phyloP scores from a whole-genome alignment of 805 yeast genomes.

The Candida mattraensis region DNA sequence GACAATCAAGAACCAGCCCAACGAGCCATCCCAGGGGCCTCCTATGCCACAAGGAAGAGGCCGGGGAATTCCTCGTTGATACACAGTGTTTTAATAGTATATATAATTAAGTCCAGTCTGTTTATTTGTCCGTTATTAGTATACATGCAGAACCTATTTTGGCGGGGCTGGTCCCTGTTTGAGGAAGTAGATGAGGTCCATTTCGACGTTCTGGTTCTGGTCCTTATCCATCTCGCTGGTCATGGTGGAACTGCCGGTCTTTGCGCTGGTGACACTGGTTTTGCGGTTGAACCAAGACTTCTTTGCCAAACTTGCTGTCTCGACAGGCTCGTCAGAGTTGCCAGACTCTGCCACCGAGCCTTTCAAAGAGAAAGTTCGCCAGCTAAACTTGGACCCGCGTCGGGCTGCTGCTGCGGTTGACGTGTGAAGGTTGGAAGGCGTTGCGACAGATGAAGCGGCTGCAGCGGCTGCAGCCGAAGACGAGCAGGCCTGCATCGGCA shows the following conservation, averaged over 20 bases:
- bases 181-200: constrained; percentile 27
- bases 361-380: constrained; percentile 26
- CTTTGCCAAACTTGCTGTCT: constrained; percentile 6
- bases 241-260: constrained; percentile 12
- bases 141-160: too few species aligned
- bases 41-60: constrained; percentile 47
- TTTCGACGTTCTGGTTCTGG: constrained; percentile 18
- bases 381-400: constrained; percentile 27
- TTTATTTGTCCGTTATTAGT: too few species aligned
- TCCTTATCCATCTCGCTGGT: constrained; percentile 8
- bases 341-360: constrained; percentile 23
- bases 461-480: neutral
- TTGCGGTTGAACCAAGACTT: constrained; percentile 18
- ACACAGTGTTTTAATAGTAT: too few species aligned
- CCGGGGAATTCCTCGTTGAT: constrained; percentile 61
- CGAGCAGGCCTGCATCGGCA: constrained; percentile 2
- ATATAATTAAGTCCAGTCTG: too few species aligned
- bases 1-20: constrained; percentile 75
- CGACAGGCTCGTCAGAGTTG: constrained; percentile 6
- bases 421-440: constrained; percentile 1
- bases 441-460: neutral
- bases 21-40: constrained; percentile 40
- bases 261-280: constrained; percentile 20
- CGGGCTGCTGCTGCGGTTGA: constrained; percentile 10
- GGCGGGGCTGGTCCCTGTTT: constrained; percentile 19